These are phyloP conservation scores for Lyophyllum semitale DNA, from an alignment of 768 basidiomycete genomes.

Conservation along the genomic window DNA sequence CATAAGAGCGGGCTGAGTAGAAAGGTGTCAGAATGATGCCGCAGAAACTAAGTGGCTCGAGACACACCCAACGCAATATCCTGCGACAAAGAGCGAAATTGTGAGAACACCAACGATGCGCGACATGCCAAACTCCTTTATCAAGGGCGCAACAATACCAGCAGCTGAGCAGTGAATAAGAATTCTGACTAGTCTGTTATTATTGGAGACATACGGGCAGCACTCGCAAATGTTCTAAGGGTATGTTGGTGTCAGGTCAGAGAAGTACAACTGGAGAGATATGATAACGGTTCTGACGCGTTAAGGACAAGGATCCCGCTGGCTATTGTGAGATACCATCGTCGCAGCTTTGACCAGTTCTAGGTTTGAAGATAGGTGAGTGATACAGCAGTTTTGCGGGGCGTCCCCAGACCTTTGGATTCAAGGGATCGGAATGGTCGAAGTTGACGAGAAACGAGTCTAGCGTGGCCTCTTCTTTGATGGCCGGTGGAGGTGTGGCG, in stretches of 20 bases:
- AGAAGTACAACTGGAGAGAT: neutral
- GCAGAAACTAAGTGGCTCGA: neutral
- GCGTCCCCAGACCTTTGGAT: slow-evolving; percentile 43
- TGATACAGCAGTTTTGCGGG: neutral
- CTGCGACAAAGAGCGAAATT: slow-evolving; percentile 65
- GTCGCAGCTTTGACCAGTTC: slow-evolving; percentile 49
- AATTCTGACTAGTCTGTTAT: neutral
- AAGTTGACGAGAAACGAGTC: slow-evolving; percentile 39
- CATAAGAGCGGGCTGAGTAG: slow-evolving; percentile 46
- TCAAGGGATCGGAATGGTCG: slow-evolving; percentile 39
- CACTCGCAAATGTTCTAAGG: slow-evolving; percentile 61
- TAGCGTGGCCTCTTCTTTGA: slow-evolving; percentile 6
- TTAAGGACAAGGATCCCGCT: slow-evolving; percentile 55
- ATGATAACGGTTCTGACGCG: slow-evolving; percentile 41
- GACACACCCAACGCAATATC: slow-evolving; percentile 60
- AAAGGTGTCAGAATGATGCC: neutral
- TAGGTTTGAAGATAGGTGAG: slow-evolving; percentile 19
- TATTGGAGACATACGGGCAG: slow-evolving; percentile 40
- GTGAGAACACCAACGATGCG: slow-evolving; percentile 53
- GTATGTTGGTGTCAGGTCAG: neutral
- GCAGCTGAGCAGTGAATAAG: slow-evolving; percentile 33
- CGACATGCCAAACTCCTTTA: slow-evolving; percentile 49
- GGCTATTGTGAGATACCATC: slow-evolving; percentile 49
- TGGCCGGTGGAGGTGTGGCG: slow-evolving; percentile 1
- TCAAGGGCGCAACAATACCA: slow-evolving; percentile 45